These are phyloP conservation scores for Beauveria australis DNA, from an alignment of 2,329 filamentous ascomycete genomes.

Conservation along the genomic window DNA sequence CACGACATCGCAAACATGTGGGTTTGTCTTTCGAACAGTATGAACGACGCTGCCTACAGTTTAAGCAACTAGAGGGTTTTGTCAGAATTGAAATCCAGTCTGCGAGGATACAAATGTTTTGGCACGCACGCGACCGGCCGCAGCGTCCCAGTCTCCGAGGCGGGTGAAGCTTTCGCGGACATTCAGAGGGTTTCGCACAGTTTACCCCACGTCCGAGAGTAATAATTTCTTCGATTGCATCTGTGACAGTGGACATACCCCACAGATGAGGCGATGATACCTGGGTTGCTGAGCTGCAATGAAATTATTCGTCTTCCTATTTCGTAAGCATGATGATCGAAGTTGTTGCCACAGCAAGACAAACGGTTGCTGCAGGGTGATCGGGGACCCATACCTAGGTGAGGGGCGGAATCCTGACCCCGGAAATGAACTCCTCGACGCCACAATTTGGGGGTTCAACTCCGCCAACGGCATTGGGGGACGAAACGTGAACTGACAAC, in stretches of 20 bases:
- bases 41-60: conserved; percentile 26
- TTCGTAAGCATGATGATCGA: not conserved
- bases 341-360: not conserved
- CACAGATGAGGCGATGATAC: not conserved
- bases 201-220: not conserved
- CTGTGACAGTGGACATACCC: not conserved
- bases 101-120: not conserved
- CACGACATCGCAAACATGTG: conserved; percentile 25
- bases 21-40: conserved; percentile 31
- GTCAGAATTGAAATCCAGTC: not conserved
- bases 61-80: conserved; percentile 21
- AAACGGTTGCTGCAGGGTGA: not conserved
- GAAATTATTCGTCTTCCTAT: not conserved
- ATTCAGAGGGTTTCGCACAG: not conserved
- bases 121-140: conserved; percentile 21
- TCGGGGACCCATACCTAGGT: not conserved
- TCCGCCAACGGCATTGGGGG: not conserved
- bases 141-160: conserved; percentile 7
- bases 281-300: not conserved
- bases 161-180: not conserved
- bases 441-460: not conserved
- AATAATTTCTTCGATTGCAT: not conserved
- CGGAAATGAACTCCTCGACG: not conserved
- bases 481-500: not conserved
- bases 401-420: not conserved